Conservation (phyloP, 148 eudicot genomes). For the Bassia scoparia region DNA sequence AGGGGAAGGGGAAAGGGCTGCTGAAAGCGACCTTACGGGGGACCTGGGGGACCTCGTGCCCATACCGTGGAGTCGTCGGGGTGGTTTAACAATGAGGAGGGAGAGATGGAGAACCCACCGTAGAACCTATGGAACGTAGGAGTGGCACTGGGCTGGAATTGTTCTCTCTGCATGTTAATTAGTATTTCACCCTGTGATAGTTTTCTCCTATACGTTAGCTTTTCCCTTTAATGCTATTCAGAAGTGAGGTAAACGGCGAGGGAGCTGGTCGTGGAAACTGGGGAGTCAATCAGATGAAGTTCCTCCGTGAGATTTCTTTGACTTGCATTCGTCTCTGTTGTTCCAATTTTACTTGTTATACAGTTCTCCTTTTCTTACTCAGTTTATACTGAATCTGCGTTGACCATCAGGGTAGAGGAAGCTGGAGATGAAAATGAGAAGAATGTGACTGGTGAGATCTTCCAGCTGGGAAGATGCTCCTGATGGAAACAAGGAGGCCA, state of each 20-base stretch:
- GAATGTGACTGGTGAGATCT: conserved; percentile 45
- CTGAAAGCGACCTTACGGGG: conserved; percentile 61
- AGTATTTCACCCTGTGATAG: not conserved
- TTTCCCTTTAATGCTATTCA: conserved; percentile 11
- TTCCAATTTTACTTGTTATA: not conserved
- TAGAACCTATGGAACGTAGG: conserved; percentile 60
- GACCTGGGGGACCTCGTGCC: conserved; percentile 62
- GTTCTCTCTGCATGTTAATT: not conserved
- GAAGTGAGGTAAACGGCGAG: conserved; percentile 76
- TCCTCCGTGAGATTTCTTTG: conserved; percentile 45
- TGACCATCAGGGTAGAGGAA: conserved; percentile 53
- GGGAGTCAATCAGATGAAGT: conserved; percentile 78
- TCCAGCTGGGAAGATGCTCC: conserved; percentile 50
- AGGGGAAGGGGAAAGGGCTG: conserved; percentile 37
- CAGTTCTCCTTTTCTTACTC: not conserved
- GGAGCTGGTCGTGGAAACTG: conserved; percentile 96
- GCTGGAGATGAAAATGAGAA: conserved; percentile 57
- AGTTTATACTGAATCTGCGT: conserved; percentile 5
- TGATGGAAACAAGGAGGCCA: conserved; percentile 59
- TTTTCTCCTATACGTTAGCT: not conserved
- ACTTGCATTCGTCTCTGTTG: not conserved
- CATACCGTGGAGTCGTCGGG: conserved; percentile 68
- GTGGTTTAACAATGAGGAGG: conserved; percentile 64
- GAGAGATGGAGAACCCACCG: conserved; percentile 66
- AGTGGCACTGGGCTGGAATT: conserved; percentile 80